Conservation (phyloP, 768 basidiomycete genomes). For the Termitomyces sp. region DNA sequence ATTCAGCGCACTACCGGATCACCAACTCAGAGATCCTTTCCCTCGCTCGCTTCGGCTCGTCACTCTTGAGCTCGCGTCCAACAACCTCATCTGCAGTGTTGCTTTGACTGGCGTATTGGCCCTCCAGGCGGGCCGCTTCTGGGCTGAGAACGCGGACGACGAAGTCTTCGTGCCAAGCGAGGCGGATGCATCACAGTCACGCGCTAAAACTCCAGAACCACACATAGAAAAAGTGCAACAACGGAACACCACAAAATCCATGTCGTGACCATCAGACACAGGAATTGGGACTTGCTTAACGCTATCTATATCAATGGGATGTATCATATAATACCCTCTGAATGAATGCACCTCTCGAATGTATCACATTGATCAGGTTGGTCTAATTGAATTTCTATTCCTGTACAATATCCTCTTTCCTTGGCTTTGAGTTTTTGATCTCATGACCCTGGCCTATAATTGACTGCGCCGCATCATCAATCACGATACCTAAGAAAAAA, state of each 20-base stretch:
- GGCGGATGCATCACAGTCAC: constrained; percentile 28
- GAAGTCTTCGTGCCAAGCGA: constrained; percentile 36
- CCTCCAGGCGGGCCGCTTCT: constrained; percentile 81
- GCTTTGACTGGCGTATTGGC: constrained; percentile 84
- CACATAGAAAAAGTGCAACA: constrained; percentile 11
- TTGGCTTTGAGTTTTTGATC: constrained; percentile 75
- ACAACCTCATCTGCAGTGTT: constrained; percentile 83
- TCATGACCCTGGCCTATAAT: constrained; percentile 84
- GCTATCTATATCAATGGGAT: constrained; percentile 20
- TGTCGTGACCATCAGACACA: not conserved
- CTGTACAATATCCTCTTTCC: constrained; percentile 95
- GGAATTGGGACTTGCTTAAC: constrained; percentile 8
- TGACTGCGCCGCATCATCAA: constrained; percentile 82
- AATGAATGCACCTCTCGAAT: constrained; percentile 12
- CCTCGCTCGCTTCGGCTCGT: constrained; percentile 59
- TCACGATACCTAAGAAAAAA: constrained; percentile 58
- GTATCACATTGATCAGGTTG: constrained; percentile 7
- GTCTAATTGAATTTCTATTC: constrained; percentile 39
- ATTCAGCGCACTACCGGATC: constrained; percentile 58
- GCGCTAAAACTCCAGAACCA: constrained; percentile 33
- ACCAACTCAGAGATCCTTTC: constrained; percentile 53
- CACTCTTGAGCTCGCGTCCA: constrained; percentile 79
- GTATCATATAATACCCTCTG: constrained; percentile 24
- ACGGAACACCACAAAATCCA: not conserved
- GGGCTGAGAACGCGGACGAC: constrained; percentile 72